Base-by-base conservation (phyloP, 352 stramenopile genomes). In the Lagenidium giganteum region DNA sequence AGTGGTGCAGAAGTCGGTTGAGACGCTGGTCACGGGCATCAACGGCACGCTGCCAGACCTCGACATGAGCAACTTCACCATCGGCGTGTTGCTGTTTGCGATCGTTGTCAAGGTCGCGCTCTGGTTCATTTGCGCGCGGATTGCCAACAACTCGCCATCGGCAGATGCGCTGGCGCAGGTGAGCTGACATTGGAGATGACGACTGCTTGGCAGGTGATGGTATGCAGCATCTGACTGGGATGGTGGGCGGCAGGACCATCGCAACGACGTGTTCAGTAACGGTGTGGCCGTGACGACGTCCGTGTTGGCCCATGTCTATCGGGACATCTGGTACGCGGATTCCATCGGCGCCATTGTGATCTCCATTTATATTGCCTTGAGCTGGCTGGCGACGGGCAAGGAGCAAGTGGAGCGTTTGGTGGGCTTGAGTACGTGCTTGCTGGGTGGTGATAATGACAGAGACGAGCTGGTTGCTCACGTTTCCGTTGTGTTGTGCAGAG, bases 231-330 rank as follows among this genome's bases (percentile, higher is more conserved):
- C n/a, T n/a, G n/a, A n/a, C n/a, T n/a, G n/a, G n/a, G n/a, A n/a
- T n/a, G n/a, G n/a, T n/a, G n/a, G n/a, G n/a, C n/a, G n/a, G n/a
- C n/a, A 97, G 79, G 94, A 98, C 70, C 94, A 98, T 52, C 93
- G 86, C 53, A 98, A 98, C 64, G 94, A 98, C 61, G 87, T 91
- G 35, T 76, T 97, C 14, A 93, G 69, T 54, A 98, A 98, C 47
- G 65, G 51, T 9, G 78, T 97, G 1, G 92, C 92, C 5, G 78
- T 96, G 4, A 50, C 87, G 7, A 92, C 91, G 31, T 81, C 70
- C 1, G 58, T 73, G 23, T 46, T 79, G 13, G 49, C 72, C 9
- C 61, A 88, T 45, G 64, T 47, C 50, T 61, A 75, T 35, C 52
- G 46, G n/a, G 63, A 59, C 23, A 57, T 98, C 5, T 98, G 90